Evolutionary conservation across 495 filamentous ascomycete genomes (phyloP).

Genomic region (Ascodesmis nigricans): DNA sequence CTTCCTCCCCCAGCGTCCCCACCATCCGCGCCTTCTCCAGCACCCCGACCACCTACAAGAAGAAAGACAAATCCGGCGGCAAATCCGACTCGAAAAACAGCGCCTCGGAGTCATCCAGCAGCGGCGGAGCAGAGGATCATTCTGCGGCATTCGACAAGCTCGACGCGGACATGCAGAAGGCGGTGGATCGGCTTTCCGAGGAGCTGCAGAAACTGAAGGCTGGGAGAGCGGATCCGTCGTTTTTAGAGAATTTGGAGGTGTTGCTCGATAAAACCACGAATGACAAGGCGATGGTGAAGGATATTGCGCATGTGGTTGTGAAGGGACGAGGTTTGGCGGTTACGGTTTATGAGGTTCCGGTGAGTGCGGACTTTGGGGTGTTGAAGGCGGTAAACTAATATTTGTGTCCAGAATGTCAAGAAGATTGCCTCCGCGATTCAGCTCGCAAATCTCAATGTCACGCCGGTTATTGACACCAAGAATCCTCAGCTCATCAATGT

Average conservation of each 20-base stretch:
- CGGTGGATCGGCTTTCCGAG: conserved; percentile 12
- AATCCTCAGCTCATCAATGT: conserved; percentile 12
- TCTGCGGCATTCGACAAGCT: conserved; percentile 11
- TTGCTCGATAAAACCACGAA: conserved; percentile 8
- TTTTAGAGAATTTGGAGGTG: conserved; percentile 10
- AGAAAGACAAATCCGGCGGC: too few relatives aligned
- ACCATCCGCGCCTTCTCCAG: too few relatives aligned
- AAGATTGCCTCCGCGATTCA: conserved; percentile 14
- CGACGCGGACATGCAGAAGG: conserved; percentile 7
- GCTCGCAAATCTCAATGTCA: conserved; percentile 15
- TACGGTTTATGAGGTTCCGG: conserved; percentile 15
- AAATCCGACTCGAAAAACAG: too few relatives aligned
- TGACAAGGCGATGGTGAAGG: conserved; percentile 5
- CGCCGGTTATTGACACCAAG: conserved; percentile 15
- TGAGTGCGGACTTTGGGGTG: too few relatives aligned
- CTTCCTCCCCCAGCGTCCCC: too few relatives aligned
- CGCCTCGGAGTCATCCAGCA: too few relatives aligned
- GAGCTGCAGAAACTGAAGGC: conserved; percentile 16
- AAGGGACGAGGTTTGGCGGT: conserved; percentile 15
- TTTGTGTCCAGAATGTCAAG: conserved; percentile 13
- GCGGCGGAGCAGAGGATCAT: too few relatives aligned
- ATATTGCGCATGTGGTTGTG: conserved; percentile 17
- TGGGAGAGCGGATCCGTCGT: conserved; percentile 3
- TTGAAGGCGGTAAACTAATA: neutral
- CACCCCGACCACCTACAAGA: too few relatives aligned